These are phyloP conservation scores for Penicillium sp. DNA, from an alignment of 2,329 filamentous ascomycete species.

Conservation along the genomic window DNA sequence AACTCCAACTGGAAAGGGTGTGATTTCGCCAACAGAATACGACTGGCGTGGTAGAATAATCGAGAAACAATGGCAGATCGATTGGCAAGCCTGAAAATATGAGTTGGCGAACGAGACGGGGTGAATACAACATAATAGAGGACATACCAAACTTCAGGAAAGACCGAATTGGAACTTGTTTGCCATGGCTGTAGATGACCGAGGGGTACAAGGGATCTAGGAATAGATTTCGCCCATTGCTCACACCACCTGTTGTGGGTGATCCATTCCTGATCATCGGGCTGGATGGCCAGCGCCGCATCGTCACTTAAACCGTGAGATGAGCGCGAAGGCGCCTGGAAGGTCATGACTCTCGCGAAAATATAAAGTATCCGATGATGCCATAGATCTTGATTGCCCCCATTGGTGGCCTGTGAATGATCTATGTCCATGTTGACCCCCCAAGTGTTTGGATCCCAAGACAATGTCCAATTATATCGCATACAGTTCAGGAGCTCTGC, in stretches of 20 bases:
- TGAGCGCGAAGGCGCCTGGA: slow-evolving; percentile 67
- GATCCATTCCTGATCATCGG: slow-evolving; percentile 73
- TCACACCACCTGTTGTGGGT: slow-evolving; percentile 78
- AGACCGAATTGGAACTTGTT: slow-evolving; percentile 67
- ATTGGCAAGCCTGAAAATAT: slow-evolving; percentile 67
- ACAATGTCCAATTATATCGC: slow-evolving; percentile 79
- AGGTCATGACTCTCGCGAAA: slow-evolving; percentile 81
- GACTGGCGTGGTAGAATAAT: slow-evolving; percentile 84
- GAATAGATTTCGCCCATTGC: slow-evolving; percentile 74
- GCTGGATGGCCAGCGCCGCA: slow-evolving; percentile 55
- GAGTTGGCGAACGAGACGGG: neutral
- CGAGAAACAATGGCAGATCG: slow-evolving; percentile 76
- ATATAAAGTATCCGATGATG: slow-evolving; percentile 86
- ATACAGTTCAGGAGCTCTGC: slow-evolving; percentile 89
- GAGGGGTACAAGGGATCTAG: slow-evolving; percentile 82
- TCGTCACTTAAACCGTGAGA: slow-evolving; percentile 59
- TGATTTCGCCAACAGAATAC: slow-evolving; percentile 75
- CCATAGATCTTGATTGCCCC: slow-evolving; percentile 76
- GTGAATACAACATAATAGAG: neutral
- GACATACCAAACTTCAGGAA: slow-evolving; percentile 79
- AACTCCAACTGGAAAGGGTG: slow-evolving; percentile 65
- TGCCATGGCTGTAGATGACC: slow-evolving; percentile 70
- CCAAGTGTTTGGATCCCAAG: slow-evolving; percentile 91
- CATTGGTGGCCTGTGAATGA: slow-evolving; percentile 49
- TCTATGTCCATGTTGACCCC: slow-evolving; percentile 75